Base-by-base conservation (phyloP, 495 filamentous ascomycete genomes). In the Penicillium samsonianum region DNA sequence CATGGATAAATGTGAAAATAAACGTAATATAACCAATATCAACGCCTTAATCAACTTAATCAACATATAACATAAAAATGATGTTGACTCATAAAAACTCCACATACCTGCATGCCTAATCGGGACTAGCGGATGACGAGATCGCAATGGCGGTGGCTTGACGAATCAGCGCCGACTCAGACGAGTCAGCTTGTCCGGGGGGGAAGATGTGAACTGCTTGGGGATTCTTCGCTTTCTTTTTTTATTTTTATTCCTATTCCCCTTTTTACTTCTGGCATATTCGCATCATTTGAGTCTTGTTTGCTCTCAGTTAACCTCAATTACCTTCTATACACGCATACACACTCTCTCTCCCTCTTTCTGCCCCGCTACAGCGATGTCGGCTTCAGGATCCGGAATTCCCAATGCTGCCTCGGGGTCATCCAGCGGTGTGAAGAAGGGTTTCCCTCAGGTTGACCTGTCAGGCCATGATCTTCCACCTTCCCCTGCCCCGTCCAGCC, bases 401-500 rank as follows among this genome's bases (percentile, higher is more conserved):
- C 55, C 65, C 51, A 59, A 56, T 43, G 62, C 55, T 60, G 57
- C 52, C 17, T 63, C 67, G 51, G 64, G 59, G 42, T 59, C 63
- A 20, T 61, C 68, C 23, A 74, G 58, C 62, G 67, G 73, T 44
- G 49, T 77, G 61, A 85, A 87, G 68, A 95, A 94, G 77, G 81
- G 82, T 37, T 81, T 94, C 61, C 75, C 85, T 23, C 82, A 84
- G 53, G 74, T 94, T 53, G 93, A 97, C 69, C 76, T 95, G 52
- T 88, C 95, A 59, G 92, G 93, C 54, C 90, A 98, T 74, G 79
- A 96, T 67, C 78, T 98, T 22, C 94, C 94, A 8, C 94, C 94
- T 5, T 97, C 95, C 0, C 94, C 94, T 4, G 90, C 94, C 16
- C 94, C 94, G 22, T 98, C 94, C 20, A 96, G 87, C 64, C 94